These are phyloP conservation scores for Collybia mongolica DNA, from an alignment of 768 basidiomycete species.

Conservation along the genomic window DNA sequence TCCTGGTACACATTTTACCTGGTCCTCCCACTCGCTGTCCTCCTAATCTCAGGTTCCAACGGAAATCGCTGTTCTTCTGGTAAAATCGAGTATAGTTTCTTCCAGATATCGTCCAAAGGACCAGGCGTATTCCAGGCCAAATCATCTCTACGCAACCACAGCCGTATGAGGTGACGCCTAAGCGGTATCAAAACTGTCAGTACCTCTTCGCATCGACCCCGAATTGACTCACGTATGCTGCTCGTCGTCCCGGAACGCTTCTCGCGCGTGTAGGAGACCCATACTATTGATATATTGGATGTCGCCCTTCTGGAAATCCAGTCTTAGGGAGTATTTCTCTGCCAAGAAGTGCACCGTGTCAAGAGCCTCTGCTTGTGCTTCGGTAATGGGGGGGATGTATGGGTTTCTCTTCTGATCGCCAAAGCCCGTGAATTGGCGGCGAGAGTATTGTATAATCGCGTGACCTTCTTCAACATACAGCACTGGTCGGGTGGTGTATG, in stretches of 20 bases:
- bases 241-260: conserved; percentile 39
- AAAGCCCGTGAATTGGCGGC: conserved; percentile 44
- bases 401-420: conserved; percentile 29
- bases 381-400: conserved; percentile 44
- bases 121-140: conserved; percentile 44
- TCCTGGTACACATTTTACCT: no score
- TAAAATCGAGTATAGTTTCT: conserved; percentile 33
- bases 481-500: conserved; percentile 34
- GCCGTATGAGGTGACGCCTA: conserved; percentile 43
- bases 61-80: conserved; percentile 45
- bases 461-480: conserved; percentile 38
- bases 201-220: neutral
- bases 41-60: conserved; percentile 42
- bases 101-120: conserved; percentile 35
- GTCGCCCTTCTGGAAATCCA: conserved; percentile 49
- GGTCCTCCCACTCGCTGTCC: conserved; percentile 26
- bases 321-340: conserved; percentile 38
- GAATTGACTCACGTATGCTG: conserved; percentile 35
- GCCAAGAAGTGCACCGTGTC: conserved; percentile 44
- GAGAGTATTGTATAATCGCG: conserved; percentile 45
- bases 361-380: conserved; percentile 47
- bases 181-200: neutral
- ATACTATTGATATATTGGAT: conserved; percentile 50
- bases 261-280: conserved; percentile 41
- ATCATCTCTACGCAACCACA: conserved; percentile 45